Evolutionary conservation across 2,329 filamentous ascomycete species (phyloP), one percentile per base, ranked within the genome.

Genomic region (Pestalotiopsis sp.): DNA sequence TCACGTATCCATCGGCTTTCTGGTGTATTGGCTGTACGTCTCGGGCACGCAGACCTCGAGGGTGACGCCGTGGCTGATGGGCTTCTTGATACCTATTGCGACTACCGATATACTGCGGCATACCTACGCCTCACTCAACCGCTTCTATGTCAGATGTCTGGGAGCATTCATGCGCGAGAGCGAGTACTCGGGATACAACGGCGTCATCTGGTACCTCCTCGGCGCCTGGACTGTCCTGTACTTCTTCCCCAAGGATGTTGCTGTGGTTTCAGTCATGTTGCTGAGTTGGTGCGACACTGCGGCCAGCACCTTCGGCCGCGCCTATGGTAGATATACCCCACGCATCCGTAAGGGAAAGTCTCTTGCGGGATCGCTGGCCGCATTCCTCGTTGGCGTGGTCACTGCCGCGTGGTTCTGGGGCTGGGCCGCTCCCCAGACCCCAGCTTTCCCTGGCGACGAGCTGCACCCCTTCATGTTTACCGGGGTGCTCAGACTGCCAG

Each of bases 211-310:
- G 85, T 99, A 98, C 81, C 89, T 99, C 11, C 88, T 98, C 7
- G 96, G 96, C 68, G 91, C 94, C 36, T 98, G 94, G 90, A 86
- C 91, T 39, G 94, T 95, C 17, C 88, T 98, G 72, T 89, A 89
- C 73, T 94, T 93, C 79, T 94, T 97, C 79, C 94, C 95, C 71
- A 99, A 98, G 82, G 96, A 99, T 75, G 88, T 99, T 27, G 94
- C 92, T 7, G 92, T 97, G 63, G 92, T 98, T 85, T 91, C 92
- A 70, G 92, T 98, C 58, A 85, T 99, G 75, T 87, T 99, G 55
- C 88, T 99, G 27, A 97, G 93, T 77, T 99, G 96, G 96, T 99
- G 96, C 81, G 96, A 99, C 79, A 98, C 96, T 1, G 96, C 96
- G 45, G 96, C 96, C 64, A 96, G 92, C 78, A 99, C 96, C 0